Base-by-base conservation (phyloP, 2,329 filamentous ascomycete genomes). In the Paraphaeosphaeria sporulosa region DNA sequence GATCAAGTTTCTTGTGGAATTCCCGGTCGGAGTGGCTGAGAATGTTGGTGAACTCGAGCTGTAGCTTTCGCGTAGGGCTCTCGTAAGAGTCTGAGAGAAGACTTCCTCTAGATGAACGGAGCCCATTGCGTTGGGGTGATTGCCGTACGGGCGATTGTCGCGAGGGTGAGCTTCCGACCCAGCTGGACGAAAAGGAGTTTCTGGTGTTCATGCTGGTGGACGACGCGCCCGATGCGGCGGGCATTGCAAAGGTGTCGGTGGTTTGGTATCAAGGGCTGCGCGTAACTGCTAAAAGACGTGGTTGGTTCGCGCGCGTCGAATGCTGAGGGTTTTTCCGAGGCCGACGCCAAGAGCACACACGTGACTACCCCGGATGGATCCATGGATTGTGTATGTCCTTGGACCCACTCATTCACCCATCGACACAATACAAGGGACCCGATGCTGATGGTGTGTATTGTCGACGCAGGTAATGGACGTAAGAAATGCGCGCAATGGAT, bases 1-100 rank as follows among this genome's bases (percentile, higher is more conserved):
- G 81, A 60, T 93, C 88, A 30, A 92, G 84, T 25, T 82, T 84
- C 23, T 87, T 84, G 44, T 87, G 81, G 61, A 86, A 86, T 9
- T 78, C 71, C 2, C 75, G 75, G 52, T 82, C 79, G 9, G 76
- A 76, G 32, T 78, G 73, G 55, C 79, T 73, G 55, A 78, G 73
- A n/a, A 82, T 70, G 55, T 78, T 70, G 55, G 76, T 76, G 64
- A 82, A 79, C 34, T 83, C 82, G 42, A 77, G 66, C 12, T 76
- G 64, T 19, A 80, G 64, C 54, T 75, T 71, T 25, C 72, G 71
- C 1, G 71, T 70, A 2, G 76, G 76, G 55, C 76, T 78, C 32
- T 77, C 73, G 32, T 70, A 71, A 13, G 64, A 61, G 42, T 71
- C 66, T 30, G 62, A 61, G 10, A 68, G 60, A 4, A 71, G 57